A percentile compares a stretch with the other conserved stretches of the same genome.
phyloP scores from a whole-genome alignment of 2,329 filamentous ascomycete species.

The Aaosphaeria pasadenensis region DNA sequence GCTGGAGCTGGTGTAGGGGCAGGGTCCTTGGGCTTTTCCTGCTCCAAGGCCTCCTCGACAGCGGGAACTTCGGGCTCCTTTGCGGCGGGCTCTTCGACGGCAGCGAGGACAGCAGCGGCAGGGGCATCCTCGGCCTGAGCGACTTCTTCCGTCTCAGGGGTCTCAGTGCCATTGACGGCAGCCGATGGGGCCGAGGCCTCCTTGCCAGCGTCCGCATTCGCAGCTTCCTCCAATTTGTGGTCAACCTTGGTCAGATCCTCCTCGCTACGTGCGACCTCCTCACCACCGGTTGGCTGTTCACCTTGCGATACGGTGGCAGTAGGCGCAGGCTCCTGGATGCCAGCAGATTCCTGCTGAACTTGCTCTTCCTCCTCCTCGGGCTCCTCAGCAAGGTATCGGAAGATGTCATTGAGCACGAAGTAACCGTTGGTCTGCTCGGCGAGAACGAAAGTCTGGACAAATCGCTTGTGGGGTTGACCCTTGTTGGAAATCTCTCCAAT shows the following conservation, averaged over 20 bases:
- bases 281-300: slow-evolving; percentile 28
- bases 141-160: slow-evolving; percentile 32
- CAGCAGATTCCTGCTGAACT: slow-evolving; percentile 30
- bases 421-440: slow-evolving; percentile 95
- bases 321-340: slow-evolving; percentile 40
- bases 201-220: slow-evolving; percentile 29
- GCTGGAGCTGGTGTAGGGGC: slow-evolving; percentile 54
- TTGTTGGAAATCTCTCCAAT: slow-evolving; percentile 98
- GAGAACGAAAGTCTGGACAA: slow-evolving; percentile 96
- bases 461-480: slow-evolving; percentile 85
- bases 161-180: slow-evolving; percentile 36
- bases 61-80: slow-evolving; percentile 28
- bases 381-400: slow-evolving; percentile 87
- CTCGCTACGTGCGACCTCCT: slow-evolving; percentile 40
- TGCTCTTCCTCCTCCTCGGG: slow-evolving; percentile 63
- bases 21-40: slow-evolving; percentile 63
- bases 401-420: slow-evolving; percentile 97
- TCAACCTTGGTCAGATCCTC: slow-evolving; percentile 56
- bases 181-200: slow-evolving; percentile 24
- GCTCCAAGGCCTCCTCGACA: slow-evolving; percentile 35
- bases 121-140: slow-evolving; percentile 40
- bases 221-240: slow-evolving; percentile 69
- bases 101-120: slow-evolving; percentile 28
- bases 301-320: slow-evolving; percentile 29
- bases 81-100: slow-evolving; percentile 34